Evolutionary conservation across 257 asterid species (phyloP), one percentile per base, ranked within the genome.

Genomic region (Coffea eugenioides): DNA sequence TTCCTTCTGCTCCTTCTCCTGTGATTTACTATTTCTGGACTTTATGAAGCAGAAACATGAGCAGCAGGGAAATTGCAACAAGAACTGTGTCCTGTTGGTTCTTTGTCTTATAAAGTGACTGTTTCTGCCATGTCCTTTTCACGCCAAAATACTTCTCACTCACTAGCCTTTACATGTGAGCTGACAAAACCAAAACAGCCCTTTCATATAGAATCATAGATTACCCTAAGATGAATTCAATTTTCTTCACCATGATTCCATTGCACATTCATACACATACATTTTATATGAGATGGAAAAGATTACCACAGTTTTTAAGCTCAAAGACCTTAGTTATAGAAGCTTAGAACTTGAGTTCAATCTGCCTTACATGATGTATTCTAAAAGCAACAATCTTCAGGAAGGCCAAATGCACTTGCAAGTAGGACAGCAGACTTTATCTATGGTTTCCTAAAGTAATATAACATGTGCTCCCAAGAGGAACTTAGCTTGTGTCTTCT

Each of bases 41-140:
- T n/a, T n/a, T n/a, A n/a, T n/a, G n/a, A n/a, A n/a, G n/a, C n/a
- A n/a, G n/a, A n/a, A 88, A 85, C 92, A 91, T 21, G 88, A 84
- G 84, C 91, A 86, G 75, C 93, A 87, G 1, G 92, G 92, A 59
- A 88, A 78, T 66, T 77, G 87, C 76, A 85, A 39, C 82, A 86
- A 25, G 84, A 91, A 83, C 77, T 87, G n/a, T n/a, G n/a, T n/a
- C n/a, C n/a, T n/a, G n/a, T n/a, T n/a, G n/a, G n/a, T n/a, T n/a
- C n/a, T n/a, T n/a, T n/a, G n/a, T 62, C 61, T 59, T 23, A 21
- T 12, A 75, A 69, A 39, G 27, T 15, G 10, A 75, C 27, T n/a
- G 11, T n/a, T 10, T n/a, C 61, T 41, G 23, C 34, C 66, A 45
- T 7, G n/a, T 13, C 6, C 71, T 43, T 7, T 51, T 39, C n/a